phyloP scores from a whole-genome alignment of 371 early-diverging fungal genomes.

The Mortierella sp. region DNA sequence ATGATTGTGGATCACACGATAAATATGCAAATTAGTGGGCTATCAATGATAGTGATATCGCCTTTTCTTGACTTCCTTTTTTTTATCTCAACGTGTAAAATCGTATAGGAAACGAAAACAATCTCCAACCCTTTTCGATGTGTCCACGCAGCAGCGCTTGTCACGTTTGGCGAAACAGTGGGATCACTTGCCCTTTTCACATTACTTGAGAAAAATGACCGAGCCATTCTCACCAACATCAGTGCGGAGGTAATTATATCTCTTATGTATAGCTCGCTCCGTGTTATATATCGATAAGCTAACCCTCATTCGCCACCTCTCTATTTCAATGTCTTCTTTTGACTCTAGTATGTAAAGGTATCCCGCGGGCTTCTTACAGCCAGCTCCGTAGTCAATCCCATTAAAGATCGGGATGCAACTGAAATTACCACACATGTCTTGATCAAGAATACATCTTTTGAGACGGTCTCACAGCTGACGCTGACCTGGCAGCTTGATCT shows the following conservation, averaged over 20 bases:
- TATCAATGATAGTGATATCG: not conserved
- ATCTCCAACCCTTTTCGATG: constrained; percentile 54
- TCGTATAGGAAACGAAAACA: constrained; percentile 37
- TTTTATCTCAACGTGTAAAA: not conserved
- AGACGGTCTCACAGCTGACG: constrained; percentile 50
- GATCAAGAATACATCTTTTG: constrained; percentile 54
- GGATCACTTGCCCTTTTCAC: constrained; percentile 67
- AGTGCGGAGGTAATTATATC: constrained; percentile 64
- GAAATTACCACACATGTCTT: constrained; percentile 40
- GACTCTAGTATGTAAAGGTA: constrained; percentile 46
- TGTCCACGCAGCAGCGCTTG: constrained; percentile 69
- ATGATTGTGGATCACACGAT: constrained; percentile 7
- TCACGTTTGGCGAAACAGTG: constrained; percentile 74
- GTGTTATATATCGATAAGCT: no score
- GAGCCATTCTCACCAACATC: constrained; percentile 61
- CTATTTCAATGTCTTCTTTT: not conserved
- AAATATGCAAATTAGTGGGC: not conserved
- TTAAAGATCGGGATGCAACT: constrained; percentile 47
- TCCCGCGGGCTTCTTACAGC: constrained; percentile 51
- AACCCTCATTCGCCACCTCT: not conserved
- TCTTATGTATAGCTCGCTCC: no score
- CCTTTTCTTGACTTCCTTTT: not conserved
- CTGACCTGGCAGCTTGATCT: constrained; percentile 54
- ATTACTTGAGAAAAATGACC: constrained; percentile 60
- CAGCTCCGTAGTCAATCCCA: constrained; percentile 42